Evolutionary conservation across 2,329 filamentous ascomycete species (phyloP), one percentile per base, ranked within the genome.

Genomic region (Dissoconium aciculare): DNA sequence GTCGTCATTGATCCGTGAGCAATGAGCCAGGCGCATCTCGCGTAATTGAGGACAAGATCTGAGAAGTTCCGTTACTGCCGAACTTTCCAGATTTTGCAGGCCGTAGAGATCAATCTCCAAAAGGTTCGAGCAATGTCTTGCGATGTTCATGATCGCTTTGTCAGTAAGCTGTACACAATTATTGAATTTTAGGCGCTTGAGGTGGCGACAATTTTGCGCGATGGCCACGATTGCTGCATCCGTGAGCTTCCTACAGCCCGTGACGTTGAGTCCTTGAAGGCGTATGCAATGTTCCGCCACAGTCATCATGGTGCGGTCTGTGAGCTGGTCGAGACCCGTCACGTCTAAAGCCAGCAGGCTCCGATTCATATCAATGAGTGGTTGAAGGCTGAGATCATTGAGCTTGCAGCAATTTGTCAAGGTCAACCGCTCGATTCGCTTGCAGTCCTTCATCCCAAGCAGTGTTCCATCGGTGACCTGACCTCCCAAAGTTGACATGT

Each of bases 161-260:
- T 95, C 83, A 23, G 78, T 83, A 17, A 94, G 63, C 55, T 92
- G 79, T n/a, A 60, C 57, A 52, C 89, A 93, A 34, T 85, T 80
- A 55, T 95, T 98, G 38, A 98, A 69, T 69, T 98, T 98, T 43
- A 98, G 69, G 74, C 84, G 66, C 60, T 94, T 95, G 44, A 98
- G 71, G 49, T 80, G 82, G 41, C 69, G 74, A 60, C 89, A 95
- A 49, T 63, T 83, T 50, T 80, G 66, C 5, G 89, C 87, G 17
- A 98, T 69, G 9, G 67, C 63, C 28, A 84, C 70, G 55, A 98
- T 66, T 31, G 84, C 89, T 31, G 85, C 78, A 49, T 92, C 87
- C 5, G 84, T 84, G 31, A 95, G 74, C 49, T 71, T 77, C 37
- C 68, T 71, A 60, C 89, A 98, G 32, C 74, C 76, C 2, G 87